phyloP scores from a whole-genome alignment of 495 filamentous ascomycete species.

The Pseudoneurospora amorphoporcata region DNA sequence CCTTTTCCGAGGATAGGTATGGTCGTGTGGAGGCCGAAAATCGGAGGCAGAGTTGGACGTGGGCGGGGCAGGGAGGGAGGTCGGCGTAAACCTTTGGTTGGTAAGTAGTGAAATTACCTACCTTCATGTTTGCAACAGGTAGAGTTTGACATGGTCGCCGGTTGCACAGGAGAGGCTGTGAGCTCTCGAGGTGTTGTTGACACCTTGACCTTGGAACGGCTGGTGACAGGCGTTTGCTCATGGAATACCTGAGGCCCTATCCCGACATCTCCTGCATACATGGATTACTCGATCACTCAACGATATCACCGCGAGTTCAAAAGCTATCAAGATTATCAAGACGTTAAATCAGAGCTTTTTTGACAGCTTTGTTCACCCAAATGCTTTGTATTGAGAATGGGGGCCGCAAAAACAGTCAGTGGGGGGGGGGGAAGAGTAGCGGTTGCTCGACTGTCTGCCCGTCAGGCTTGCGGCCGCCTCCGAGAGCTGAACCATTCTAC shows the following conservation, averaged over 20 bases:
- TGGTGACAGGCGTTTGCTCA: background rate
- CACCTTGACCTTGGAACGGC: background rate
- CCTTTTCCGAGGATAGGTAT: no score
- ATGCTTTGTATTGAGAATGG: no score
- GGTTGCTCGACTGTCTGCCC: background rate
- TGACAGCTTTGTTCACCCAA: background rate
- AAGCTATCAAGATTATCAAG: background rate
- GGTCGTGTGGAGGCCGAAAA: no score
- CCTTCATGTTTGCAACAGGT: no score
- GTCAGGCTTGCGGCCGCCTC: background rate
- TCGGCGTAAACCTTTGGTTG: no score
- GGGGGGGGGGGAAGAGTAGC: background rate
- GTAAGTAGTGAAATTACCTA: no score
- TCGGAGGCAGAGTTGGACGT: no score
- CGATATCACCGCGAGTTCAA: background rate
- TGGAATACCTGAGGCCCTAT: background rate
- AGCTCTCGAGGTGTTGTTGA: background rate
- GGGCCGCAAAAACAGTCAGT: background rate
- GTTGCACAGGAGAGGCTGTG: no score
- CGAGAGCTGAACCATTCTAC: background rate
- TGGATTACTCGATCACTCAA: background rate
- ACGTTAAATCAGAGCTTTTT: background rate
- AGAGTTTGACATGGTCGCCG: background rate
- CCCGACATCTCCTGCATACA: no score
- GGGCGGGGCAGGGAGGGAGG: no score